Conservation (phyloP, 352 stramenopile genomes). For the Phytopythium delawarense region DNA sequence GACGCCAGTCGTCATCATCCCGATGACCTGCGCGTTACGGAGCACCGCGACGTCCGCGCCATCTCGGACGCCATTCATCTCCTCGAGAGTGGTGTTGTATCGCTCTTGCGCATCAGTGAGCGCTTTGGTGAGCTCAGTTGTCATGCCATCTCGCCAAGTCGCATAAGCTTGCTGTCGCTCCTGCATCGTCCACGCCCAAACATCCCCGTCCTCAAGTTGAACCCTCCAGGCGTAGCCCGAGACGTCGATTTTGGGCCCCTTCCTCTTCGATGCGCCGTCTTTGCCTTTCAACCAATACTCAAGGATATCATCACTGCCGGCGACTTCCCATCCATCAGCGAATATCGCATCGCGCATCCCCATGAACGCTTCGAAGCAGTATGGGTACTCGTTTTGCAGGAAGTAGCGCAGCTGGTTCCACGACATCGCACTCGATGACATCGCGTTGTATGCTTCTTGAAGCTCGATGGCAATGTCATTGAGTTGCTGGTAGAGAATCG, state of each 20-base stretch:
- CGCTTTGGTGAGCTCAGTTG: constrained; percentile 14
- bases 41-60: constrained; percentile 27
- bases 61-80: constrained; percentile 25
- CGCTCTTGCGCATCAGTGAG: constrained; percentile 26
- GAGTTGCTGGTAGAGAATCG: constrained; percentile 27
- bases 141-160: constrained; percentile 19
- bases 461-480: constrained; percentile 23
- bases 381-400: constrained; percentile 22
- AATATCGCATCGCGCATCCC: constrained; percentile 19
- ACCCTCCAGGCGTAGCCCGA: not conserved
- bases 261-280: constrained; percentile 7
- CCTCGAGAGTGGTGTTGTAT: constrained; percentile 21
- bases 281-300: constrained; percentile 36
- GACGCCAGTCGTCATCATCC: constrained; percentile 80
- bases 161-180: constrained; percentile 20
- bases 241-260: constrained; percentile 1
- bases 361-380: constrained; percentile 27
- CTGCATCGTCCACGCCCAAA: constrained; percentile 27
- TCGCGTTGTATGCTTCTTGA: constrained; percentile 4
- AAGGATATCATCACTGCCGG: constrained; percentile 26
- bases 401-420: constrained; percentile 30
- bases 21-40: constrained; percentile 50
- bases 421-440: constrained; percentile 14
- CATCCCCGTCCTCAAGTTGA: constrained; percentile 8
- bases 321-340: constrained; percentile 27